Base-by-base conservation (phyloP, 306 rosid genomes). In the Prunus mira region DNA sequence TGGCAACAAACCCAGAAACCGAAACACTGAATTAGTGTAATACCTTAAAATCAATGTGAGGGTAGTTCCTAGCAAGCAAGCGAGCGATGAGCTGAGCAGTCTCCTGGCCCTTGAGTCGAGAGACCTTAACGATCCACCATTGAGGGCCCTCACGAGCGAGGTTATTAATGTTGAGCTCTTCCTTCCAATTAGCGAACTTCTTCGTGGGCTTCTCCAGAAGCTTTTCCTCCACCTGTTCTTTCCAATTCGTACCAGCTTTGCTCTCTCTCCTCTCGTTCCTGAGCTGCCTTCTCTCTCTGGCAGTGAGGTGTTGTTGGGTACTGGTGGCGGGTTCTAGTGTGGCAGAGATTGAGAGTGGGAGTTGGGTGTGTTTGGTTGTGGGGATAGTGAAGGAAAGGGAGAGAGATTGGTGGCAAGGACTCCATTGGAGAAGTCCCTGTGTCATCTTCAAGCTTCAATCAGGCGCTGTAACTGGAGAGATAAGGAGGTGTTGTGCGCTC, bases 81-180 rank as follows among this genome's bases (percentile, higher is more conserved):
- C 92, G 93, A 83, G 97, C 92, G 4, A 95, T 84, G 0, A 82
- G 79, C 52, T 92, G 85, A 1, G 91, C 86, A 18, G 85, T 89
- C 49, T 90, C 88, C 45, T 81, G 88, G 24, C 83, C 88, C 78
- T 80, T 82, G 47, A 83, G 34, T 15, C 97, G 83, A 11, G 97
- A 76, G 6, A 86, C 97, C 1, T 91, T 84, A 55, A 92, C 28
- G 62, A 84, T 83, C 90, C 89, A 94, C 98, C 98, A 95, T 25
- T 89, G 97, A 13, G 96, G 95, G 55, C 97, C 98, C 71, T 81
- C 78, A 7, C 81, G 81, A 66, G 93, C 86, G 28, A 95, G 90
- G 74, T 77, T 83, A 50, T 94, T 90, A 12, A 92, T 88, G 82
- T 94, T 92, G 64, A 90, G 95, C 80, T 92, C 87, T 5, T 89